Percentiles rank a stretch among this genome's conserved stretches.
Evolutionary conservation across 208 protist species (phyloP).

Genomic region (Trypanosomatidae sp.): DNA sequence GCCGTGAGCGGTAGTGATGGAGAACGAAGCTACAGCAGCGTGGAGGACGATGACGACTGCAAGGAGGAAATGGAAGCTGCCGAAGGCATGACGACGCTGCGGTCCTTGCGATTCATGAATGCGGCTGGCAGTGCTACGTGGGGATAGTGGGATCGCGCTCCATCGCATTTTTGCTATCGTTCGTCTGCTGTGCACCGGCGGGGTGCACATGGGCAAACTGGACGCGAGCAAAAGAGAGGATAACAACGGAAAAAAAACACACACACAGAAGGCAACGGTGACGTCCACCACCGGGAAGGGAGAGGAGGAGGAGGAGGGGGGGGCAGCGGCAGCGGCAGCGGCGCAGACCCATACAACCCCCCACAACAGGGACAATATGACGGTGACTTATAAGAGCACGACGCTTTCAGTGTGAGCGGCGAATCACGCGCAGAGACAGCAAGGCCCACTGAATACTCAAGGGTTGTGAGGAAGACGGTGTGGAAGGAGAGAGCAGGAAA

Average conservation of each 20-base stretch:
- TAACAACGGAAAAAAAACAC: background rate
- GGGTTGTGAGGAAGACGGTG: background rate
- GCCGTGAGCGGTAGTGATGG: background rate
- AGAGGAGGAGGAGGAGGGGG: background rate
- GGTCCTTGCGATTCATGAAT: background rate
- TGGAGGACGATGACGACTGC: background rate
- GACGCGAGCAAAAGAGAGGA: background rate
- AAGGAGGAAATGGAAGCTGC: background rate
- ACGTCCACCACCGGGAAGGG: background rate
- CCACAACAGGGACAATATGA: background rate
- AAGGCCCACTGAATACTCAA: background rate
- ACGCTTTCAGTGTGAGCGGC: background rate
- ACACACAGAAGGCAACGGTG: background rate
- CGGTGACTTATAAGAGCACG: background rate
- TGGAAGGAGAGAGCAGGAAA: slow-evolving; percentile 1
- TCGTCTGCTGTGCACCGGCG: background rate
- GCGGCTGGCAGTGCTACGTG: background rate
- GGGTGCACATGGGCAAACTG: background rate
- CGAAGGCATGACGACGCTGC: background rate
- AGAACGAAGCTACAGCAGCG: background rate
- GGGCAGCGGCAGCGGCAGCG: background rate
- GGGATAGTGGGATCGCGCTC: background rate
- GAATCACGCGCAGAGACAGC: background rate
- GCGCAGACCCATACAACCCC: background rate
- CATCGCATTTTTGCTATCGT: background rate